Evolutionary conservation across 768 basidiomycete genomes (phyloP), one percentile per base, ranked within the genome.

Genomic region (Collybia nuda): DNA sequence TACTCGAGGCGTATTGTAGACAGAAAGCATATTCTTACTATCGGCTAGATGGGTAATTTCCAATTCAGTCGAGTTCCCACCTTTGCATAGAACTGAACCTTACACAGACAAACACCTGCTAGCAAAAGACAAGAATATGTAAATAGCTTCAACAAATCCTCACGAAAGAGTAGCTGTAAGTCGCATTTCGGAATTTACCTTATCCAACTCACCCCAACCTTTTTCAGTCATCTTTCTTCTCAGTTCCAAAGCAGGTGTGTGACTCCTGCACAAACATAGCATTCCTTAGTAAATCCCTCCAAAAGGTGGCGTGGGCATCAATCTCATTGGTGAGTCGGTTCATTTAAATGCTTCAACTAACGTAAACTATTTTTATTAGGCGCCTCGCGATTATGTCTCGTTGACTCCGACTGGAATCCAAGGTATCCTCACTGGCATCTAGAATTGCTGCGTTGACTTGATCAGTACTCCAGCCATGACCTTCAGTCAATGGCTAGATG

Each of bases 401-500:
- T 96, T 35, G 94, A 97, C 66, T 89, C 87, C 17, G 93, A 95
- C 61, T 97, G 93, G 93, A 96, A 95, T 69, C 93, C 93, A 29
- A 91, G 90, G 86, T 84, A 44, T 44, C 63, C 18, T 52, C 15
- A 14, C 14, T 32, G 12, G 7, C 32, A 32, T 32, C 32, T 32
- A 11, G 12, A 6, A 32, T 32, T 11, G 14, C 9, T 14, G 3
- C 32, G 6, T 11, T 11, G 5, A 14, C 32, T 11, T 32, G 3
- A 32, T 11, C 32, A 26, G 5, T 32, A 32, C 18, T 14, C 12
- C 40, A 92, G 89, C 59, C 90, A 90, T 59, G 97, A 99, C 69
- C 67, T 94, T 15, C 97, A 99, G 67, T 88, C 97, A 1, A 98
- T 98, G 96, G 96, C 94, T 45, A 83, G 96, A 43, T 96, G 95